Conservation (phyloP, 441 rosid genomes). For the Populus hybrid region DNA sequence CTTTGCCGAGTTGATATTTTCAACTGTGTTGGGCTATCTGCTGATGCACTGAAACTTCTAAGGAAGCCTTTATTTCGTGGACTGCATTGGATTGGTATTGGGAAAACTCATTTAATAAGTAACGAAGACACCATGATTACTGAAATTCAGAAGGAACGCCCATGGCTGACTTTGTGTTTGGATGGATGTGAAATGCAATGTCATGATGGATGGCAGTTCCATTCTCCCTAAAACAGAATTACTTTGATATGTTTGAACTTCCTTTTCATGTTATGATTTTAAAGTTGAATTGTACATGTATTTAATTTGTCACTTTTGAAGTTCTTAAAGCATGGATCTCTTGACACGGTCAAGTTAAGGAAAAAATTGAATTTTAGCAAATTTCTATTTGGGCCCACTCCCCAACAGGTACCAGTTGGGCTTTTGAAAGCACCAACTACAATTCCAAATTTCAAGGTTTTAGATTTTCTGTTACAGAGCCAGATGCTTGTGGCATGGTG, state of each 20-base stretch:
- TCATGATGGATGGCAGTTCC: conserved; percentile 62
- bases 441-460: no score
- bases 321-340: background rate
- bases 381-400: no score
- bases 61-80: conserved; percentile 46
- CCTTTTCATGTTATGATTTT: background rate
- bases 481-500: no score
- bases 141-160: conserved; percentile 35
- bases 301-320: no score
- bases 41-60: conserved; percentile 37
- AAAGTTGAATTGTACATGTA: background rate
- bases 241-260: background rate
- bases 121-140: conserved; percentile 18
- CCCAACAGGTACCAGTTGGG: no score
- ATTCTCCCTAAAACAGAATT: conserved; percentile 15
- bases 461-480: no score
- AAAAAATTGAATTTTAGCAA: no score
- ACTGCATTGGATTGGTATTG: conserved; percentile 60
- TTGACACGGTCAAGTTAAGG: background rate
- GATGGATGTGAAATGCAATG: conserved; percentile 73
- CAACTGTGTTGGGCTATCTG: conserved; percentile 46
- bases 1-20: conserved; percentile 53
- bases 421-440: no score
- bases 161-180: conserved; percentile 56
- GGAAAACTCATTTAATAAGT: conserved; percentile 35